phyloP scores from a whole-genome alignment of 164 flowering plant species.

The Sextonia rubra region DNA sequence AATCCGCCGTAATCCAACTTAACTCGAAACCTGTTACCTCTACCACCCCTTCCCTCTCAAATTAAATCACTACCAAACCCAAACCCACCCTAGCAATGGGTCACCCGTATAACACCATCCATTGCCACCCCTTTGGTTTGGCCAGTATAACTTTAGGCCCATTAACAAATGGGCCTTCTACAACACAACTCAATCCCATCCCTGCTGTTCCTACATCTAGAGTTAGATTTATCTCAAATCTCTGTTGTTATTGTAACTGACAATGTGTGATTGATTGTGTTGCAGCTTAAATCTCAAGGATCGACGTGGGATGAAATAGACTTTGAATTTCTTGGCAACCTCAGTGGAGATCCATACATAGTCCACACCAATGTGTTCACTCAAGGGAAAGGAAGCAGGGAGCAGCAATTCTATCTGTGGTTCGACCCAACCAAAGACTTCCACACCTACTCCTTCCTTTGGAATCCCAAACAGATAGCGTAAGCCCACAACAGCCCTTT shows the following conservation, averaged over 20 bases:
- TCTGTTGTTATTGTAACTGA: not conserved
- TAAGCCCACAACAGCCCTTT: not conserved
- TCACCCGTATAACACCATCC: too few relatives aligned
- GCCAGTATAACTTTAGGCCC: too few relatives aligned
- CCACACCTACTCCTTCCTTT: constrained; percentile 15
- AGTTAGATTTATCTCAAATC: not conserved
- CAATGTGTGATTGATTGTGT: not conserved
- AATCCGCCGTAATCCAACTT: too few relatives aligned
- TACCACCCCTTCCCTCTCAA: too few relatives aligned
- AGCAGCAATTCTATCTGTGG: constrained; percentile 14
- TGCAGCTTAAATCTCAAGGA: constrained; percentile 11
- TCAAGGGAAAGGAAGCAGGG: constrained; percentile 11
- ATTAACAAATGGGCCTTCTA: too few relatives aligned
- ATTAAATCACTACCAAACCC: too few relatives aligned
- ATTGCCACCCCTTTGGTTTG: not conserved
- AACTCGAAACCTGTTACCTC: too few relatives aligned
- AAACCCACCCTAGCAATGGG: too few relatives aligned
- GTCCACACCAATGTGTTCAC: constrained; percentile 13
- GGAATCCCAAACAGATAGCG: constrained; percentile 11
- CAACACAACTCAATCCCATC: too few relatives aligned
- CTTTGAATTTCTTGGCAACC: constrained; percentile 14
- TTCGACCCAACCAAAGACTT: constrained; percentile 12
- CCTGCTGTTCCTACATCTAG: too few relatives aligned
- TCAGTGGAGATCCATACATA: constrained; percentile 10
- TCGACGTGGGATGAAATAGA: constrained; percentile 10